Conservation (phyloP, 805 yeast genomes). For the Saturnispora kantuleensis region DNA sequence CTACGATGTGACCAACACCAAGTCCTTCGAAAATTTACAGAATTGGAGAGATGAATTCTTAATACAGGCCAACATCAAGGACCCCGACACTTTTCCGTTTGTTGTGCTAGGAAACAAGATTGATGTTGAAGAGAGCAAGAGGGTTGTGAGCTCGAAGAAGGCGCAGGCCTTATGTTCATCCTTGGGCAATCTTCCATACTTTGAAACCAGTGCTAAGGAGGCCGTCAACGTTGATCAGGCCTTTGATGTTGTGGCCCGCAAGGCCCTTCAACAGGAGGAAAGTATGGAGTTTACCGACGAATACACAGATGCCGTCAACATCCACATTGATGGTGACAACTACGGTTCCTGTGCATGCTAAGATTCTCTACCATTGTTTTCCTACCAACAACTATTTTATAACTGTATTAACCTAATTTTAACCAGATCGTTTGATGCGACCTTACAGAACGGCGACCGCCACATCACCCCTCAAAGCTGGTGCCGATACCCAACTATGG, state of each 20-base stretch:
- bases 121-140: conserved; percentile 85
- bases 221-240: conserved; percentile 93
- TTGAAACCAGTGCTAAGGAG: conserved; percentile 97
- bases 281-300: conserved; percentile 86
- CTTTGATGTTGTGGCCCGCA: conserved; percentile 89
- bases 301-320: conserved; percentile 92
- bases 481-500: neutral
- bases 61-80: conserved; percentile 84
- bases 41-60: conserved; percentile 93
- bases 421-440: too few species aligned
- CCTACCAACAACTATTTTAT: neutral
- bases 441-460: neutral
- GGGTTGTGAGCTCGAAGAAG: conserved; percentile 53
- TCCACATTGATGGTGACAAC: conserved; percentile 77
- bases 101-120: conserved; percentile 91
- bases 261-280: conserved; percentile 92
- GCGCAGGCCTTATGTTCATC: conserved; percentile 34
- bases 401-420: too few species aligned
- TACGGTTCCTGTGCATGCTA: conserved; percentile 59
- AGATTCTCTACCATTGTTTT: neutral
- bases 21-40: conserved; percentile 80
- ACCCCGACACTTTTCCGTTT: conserved; percentile 94
- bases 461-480: neutral
- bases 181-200: conserved; percentile 70
- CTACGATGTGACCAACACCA: conserved; percentile 90